These are phyloP conservation scores for Ascosphaera apis DNA, from an alignment of 2,329 filamentous ascomycete genomes.

Conservation along the genomic window DNA sequence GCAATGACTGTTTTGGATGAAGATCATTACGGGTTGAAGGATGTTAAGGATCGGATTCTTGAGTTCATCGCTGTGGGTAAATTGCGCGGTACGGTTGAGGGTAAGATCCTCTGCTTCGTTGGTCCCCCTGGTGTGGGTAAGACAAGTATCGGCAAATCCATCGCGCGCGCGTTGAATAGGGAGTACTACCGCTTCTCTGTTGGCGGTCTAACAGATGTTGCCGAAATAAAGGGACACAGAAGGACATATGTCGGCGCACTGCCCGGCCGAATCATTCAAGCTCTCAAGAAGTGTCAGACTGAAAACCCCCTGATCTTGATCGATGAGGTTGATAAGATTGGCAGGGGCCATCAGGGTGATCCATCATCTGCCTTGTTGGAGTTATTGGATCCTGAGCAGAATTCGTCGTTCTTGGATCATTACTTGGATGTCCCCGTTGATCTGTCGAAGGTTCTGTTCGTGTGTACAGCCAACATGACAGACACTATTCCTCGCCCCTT, in stretches of 20 bases:
- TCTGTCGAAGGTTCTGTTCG: slow-evolving; percentile 89
- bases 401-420: slow-evolving; percentile 89
- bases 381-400: slow-evolving; percentile 87
- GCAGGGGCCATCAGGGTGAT: slow-evolving; percentile 85
- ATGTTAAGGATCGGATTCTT: slow-evolving; percentile 93
- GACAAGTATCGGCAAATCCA: slow-evolving; percentile 96
- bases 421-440: slow-evolving; percentile 98
- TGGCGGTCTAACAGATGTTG: slow-evolving; percentile 86
- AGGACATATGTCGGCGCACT: slow-evolving; percentile 91
- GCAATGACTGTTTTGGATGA: slow-evolving; percentile 80
- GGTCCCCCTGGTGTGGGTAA: slow-evolving; percentile 95
- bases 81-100: slow-evolving; percentile 85
- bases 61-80: slow-evolving; percentile 98
- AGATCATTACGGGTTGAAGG: slow-evolving; percentile 89
- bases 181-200: slow-evolving; percentile 98
- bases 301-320: slow-evolving; percentile 94
- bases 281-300: slow-evolving; percentile 95
- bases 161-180: slow-evolving; percentile 77
- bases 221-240: slow-evolving; percentile 94
- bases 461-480: slow-evolving; percentile 97
- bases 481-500: slow-evolving; percentile 90
- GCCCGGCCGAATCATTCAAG: slow-evolving; percentile 91
- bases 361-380: slow-evolving; percentile 86
- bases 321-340: slow-evolving; percentile 96
- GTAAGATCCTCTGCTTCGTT: slow-evolving; percentile 95